Conservation (phyloP, 2,329 filamentous ascomycete species). For the Epichloe gansuensis region DNA sequence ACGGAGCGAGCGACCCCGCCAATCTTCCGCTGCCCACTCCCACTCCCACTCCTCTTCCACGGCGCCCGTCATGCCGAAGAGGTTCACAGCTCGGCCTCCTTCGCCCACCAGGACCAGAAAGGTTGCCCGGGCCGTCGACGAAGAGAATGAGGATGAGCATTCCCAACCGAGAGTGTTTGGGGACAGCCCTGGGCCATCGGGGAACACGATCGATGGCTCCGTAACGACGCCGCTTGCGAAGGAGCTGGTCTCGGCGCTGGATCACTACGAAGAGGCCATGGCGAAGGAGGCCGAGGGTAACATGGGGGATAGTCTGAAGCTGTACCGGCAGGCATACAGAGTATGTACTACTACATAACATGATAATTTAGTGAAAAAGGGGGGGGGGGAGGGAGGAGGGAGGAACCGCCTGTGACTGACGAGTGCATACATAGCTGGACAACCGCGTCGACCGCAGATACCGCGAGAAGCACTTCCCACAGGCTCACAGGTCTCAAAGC, state of each 20-base stretch:
- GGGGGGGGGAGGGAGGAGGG: no score
- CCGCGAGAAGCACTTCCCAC: conserved; percentile 79
- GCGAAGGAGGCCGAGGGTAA: conserved; percentile 77
- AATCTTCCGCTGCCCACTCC: not conserved
- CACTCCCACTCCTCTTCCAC: not conserved
- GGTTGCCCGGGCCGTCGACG: conserved; percentile 1
- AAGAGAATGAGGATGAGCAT: conserved; percentile 3
- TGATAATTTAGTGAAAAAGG: not conserved
- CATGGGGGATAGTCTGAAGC: conserved; percentile 72
- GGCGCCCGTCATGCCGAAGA: not conserved
- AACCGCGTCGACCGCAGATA: conserved; percentile 72
- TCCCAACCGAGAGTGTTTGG: conserved; percentile 9
- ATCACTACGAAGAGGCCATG: conserved; percentile 86
- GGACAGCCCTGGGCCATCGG: conserved; percentile 5
- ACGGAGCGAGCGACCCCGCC: conserved; percentile 1
- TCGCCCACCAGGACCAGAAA: not conserved
- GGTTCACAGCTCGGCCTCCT: not conserved
- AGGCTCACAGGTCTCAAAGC: conserved; percentile 21
- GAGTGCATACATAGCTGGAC: conserved; percentile 50
- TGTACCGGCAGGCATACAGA: conserved; percentile 84
- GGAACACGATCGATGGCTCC: conserved; percentile 9
- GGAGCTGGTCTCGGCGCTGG: conserved; percentile 63
- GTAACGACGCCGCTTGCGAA: conserved; percentile 11
- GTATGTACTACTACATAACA: conserved; percentile 28
- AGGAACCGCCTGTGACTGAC: no score